These are phyloP conservation scores for Suillus paluster DNA, from an alignment of 768 basidiomycete species.

Conservation along the genomic window DNA sequence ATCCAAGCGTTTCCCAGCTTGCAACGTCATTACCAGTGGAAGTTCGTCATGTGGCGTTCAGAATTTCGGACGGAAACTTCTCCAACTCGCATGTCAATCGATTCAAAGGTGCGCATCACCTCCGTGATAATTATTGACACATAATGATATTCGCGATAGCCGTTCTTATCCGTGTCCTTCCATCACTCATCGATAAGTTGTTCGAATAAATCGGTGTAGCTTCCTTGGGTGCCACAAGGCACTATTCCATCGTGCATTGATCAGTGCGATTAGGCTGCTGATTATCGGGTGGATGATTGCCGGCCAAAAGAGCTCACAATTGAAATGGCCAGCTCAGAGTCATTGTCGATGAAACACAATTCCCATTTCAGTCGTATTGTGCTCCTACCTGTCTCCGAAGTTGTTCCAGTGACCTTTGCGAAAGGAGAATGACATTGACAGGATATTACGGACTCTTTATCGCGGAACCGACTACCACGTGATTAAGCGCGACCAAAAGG, in stretches of 20 bases:
- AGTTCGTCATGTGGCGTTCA: neutral
- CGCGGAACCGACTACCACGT: neutral
- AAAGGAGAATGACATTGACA: too few relatives aligned
- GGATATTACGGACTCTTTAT: neutral
- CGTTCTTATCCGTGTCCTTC: neutral
- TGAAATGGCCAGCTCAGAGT: neutral
- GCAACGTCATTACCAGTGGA: neutral
- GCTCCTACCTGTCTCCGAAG: neutral
- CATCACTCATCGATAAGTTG: constrained; percentile 2
- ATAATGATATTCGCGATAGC: neutral
- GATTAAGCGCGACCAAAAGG: constrained; percentile 2
- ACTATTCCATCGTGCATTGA: neutral
- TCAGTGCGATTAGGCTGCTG: neutral
- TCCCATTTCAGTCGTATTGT: neutral
- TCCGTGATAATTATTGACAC: neutral
- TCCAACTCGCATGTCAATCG: neutral
- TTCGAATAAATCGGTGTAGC: neutral
- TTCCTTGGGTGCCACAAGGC: neutral
- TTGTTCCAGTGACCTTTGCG: neutral
- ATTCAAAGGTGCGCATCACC: neutral
- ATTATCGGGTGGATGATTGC: neutral
- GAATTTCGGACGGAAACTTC: neutral
- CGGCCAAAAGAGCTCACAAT: neutral
- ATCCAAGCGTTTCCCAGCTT: neutral
- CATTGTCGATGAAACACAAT: neutral